Evolutionary conservation across 2,329 filamentous ascomycete species (phyloP).

Genomic region (Ophiostoma montium): DNA sequence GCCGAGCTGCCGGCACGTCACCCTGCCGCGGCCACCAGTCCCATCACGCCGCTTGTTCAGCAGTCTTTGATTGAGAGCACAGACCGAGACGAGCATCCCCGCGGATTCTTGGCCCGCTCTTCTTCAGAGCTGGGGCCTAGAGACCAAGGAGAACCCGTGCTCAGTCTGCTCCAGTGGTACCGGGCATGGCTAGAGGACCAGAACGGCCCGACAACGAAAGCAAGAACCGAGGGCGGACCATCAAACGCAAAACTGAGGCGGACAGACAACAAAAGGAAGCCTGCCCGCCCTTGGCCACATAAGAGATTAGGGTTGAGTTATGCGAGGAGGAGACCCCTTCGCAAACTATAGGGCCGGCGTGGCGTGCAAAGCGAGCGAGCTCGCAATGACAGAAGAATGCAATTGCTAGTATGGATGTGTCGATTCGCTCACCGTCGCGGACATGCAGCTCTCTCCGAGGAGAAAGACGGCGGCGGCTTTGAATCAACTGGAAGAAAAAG

Average conservation of each 20-base stretch:
- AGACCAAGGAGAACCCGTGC: neutral
- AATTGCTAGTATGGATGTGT: slow-evolving; percentile 1
- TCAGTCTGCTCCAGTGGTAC: neutral
- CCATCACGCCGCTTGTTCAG: neutral
- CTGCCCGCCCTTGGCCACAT: slow-evolving; percentile 41
- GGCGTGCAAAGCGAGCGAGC: slow-evolving; percentile 36
- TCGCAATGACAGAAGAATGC: slow-evolving; percentile 1
- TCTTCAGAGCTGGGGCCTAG: neutral
- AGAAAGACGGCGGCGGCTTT: neutral
- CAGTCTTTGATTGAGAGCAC: neutral
- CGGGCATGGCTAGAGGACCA: neutral
- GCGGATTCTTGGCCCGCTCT: neutral
- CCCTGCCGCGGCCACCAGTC: slow-evolving; percentile 10
- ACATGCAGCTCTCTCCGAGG: neutral
- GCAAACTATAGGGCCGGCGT: slow-evolving; percentile 70
- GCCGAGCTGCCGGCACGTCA: slow-evolving; percentile 30
- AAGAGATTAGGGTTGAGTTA: slow-evolving; percentile 90
- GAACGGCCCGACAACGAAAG: slow-evolving; percentile 18
- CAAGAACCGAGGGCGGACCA: neutral
- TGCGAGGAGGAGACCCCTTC: slow-evolving; percentile 44
- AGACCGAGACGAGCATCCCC: neutral
- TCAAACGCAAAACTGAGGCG: slow-evolving; percentile 56
- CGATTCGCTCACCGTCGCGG: neutral
- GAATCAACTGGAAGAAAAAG: neutral
- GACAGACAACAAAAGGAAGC: neutral